These are phyloP conservation scores for Fusarium sp. DNA, from an alignment of 2,329 filamentous ascomycete genomes.

Conservation along the genomic window DNA sequence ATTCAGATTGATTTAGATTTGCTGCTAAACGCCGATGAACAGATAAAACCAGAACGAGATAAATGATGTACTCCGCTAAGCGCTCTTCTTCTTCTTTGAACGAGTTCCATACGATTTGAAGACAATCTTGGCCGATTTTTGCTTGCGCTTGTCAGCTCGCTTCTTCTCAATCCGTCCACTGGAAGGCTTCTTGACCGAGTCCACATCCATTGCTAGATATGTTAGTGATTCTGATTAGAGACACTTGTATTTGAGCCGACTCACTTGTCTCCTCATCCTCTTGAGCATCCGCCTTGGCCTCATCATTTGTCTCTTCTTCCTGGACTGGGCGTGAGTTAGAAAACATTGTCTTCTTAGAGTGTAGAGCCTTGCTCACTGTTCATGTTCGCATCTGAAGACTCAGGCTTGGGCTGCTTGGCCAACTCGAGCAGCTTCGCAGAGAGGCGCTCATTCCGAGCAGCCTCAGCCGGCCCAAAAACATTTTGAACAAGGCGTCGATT, in stretches of 20 bases:
- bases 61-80: constrained; percentile 14
- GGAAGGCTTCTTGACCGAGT: constrained; percentile 56
- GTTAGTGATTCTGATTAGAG: constrained; percentile 23
- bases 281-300: constrained; percentile 46
- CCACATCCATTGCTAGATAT: constrained; percentile 65
- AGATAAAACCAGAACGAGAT: constrained; percentile 23
- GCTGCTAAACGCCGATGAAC: constrained; percentile 38
- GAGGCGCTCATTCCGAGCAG: constrained; percentile 81
- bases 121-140: constrained; percentile 65
- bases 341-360: not conserved
- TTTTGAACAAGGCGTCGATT: constrained; percentile 79
- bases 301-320: constrained; percentile 42
- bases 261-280: constrained; percentile 40
- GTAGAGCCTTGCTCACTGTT: constrained; percentile 46
- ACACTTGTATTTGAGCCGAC: constrained; percentile 13
- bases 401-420: constrained; percentile 78
- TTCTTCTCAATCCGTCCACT: constrained; percentile 56
- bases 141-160: constrained; percentile 65
- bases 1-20: constrained; percentile 44
- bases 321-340: constrained; percentile 39
- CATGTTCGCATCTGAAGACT: constrained; percentile 60
- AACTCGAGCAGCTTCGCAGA: constrained; percentile 86
- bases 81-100: constrained; percentile 55
- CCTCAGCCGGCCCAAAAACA: constrained; percentile 85
- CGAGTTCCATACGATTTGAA: constrained; percentile 67